phyloP scores from a whole-genome alignment of 2,329 filamentous ascomycete species.

The Xylariaceae sp. region DNA sequence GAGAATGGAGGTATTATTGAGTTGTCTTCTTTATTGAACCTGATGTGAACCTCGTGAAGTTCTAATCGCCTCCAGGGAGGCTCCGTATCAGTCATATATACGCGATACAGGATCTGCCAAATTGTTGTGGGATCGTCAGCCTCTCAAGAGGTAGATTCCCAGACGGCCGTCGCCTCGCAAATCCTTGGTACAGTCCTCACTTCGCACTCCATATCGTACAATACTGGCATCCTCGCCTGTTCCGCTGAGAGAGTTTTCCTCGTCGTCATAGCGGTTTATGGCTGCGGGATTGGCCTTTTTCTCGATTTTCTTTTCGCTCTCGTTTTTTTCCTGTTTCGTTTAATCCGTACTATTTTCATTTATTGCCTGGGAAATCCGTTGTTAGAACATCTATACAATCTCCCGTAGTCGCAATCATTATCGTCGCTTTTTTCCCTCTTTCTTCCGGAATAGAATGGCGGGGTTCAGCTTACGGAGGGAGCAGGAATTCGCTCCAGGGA shows the following conservation, averaged over 20 bases:
- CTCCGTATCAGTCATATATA: constrained; percentile 5
- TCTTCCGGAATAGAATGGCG: background rate
- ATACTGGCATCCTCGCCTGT: background rate
- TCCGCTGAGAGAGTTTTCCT: background rate
- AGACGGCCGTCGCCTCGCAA: background rate
- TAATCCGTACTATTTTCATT: background rate
- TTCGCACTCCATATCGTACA: constrained; percentile 14
- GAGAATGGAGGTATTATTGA: background rate
- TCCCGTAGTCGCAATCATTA: too few relatives aligned
- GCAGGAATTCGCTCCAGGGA: constrained; percentile 61
- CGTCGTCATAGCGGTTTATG: background rate
- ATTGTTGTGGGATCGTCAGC: background rate
- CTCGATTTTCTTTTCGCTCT: background rate
- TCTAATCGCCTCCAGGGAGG: background rate
- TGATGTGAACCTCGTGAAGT: background rate
- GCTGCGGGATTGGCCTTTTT: background rate
- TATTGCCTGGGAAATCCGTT: constrained; percentile 2
- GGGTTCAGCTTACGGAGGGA: constrained; percentile 51
- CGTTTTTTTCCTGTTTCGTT: background rate
- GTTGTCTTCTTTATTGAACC: background rate
- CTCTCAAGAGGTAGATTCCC: background rate
- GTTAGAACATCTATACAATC: too few relatives aligned
- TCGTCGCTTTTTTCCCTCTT: background rate
- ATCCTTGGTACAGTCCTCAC: constrained; percentile 9
- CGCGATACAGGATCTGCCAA: constrained; percentile 4